Percentiles rank a stretch among this genome's conserved stretches.
These are phyloP conservation scores for Lophiostoma macrostomum DNA, from an alignment of 495 filamentous ascomycete genomes.

Conservation along the genomic window DNA sequence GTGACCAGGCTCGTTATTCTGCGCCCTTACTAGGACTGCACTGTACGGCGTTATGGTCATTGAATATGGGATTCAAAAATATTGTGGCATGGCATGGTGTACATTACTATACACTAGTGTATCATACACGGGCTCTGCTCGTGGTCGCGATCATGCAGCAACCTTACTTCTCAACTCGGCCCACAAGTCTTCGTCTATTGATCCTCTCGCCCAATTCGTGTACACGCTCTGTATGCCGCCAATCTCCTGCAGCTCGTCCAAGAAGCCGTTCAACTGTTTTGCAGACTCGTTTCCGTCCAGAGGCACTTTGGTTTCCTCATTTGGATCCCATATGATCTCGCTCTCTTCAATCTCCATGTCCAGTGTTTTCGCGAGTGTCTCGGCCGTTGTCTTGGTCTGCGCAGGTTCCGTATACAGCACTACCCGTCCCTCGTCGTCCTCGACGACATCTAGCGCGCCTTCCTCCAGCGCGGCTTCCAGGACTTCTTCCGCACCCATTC, in stretches of 20 bases:
- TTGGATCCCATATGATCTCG: constrained; percentile 84
- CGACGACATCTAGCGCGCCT: constrained; percentile 75
- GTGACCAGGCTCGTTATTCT: no score
- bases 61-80: no score
- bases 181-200: constrained; percentile 31
- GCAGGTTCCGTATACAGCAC: constrained; percentile 72
- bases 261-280: constrained; percentile 51
- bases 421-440: constrained; percentile 66
- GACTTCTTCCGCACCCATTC: constrained; percentile 64
- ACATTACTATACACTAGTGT: constrained; percentile 18
- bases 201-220: constrained; percentile 32
- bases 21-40: no score
- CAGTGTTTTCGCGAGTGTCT: constrained; percentile 56
- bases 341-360: constrained; percentile 63
- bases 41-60: no score
- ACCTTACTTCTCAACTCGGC: constrained; percentile 34
- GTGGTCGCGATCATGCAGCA: constrained; percentile 16
- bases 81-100: no score
- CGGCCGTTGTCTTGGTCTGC: constrained; percentile 61
- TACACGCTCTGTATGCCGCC: constrained; percentile 41
- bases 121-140: constrained; percentile 1
- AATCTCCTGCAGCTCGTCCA: constrained; percentile 50
- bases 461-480: constrained; percentile 83
- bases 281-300: constrained; percentile 46
- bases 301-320: constrained; percentile 68